Base-by-base conservation (phyloP, 2,329 filamentous ascomycete species). In the Xylariaceae sp. region DNA sequence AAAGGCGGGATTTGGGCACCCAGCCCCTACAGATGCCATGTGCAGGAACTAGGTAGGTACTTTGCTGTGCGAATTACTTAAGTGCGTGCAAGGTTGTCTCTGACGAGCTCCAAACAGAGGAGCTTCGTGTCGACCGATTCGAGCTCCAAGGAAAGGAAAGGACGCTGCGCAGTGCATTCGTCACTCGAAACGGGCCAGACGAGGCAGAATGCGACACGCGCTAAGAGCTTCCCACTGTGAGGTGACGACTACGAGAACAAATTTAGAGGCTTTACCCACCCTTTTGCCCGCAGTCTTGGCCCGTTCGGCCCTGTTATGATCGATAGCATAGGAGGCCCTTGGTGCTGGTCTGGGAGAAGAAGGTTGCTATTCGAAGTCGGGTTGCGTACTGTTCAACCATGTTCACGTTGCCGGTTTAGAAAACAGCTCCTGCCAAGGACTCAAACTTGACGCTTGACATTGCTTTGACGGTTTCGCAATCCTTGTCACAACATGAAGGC, bases 51-150 rank as follows among this genome's bases (percentile, higher is more conserved):
- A 53, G 47, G 49, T 39, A 45, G 18, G 47, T 36, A 55, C 36
- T 31, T 54, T 41, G 43, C 45, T 34, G 33, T 33, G 31, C 50
- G 22, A 28, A 28, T 28, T 43, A 28, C 17, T 19, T 72, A 63
- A 69, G 62, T 67, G 63, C 69, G 63, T 60, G 62, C 69, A 71
- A 65, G 70, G 67, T 67, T 58, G 50, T 50, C 63, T 70, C 66
- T 75, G 72, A 75, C 73, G 75, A 70, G 71, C 68, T 73, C 75
- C 73, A 75, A 73, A 74, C 73, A 68, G 60, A 66, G 58, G 60
- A 66, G 59, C 57, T 53, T 51, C 59, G 53, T 60, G 54, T 46
- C 33, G 28, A 47, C 39, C 47, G 19, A 19, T 31, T 47, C 31
- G 45, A 50, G 6, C 14, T 50, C 33, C 38, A 43, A 46, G 42